Evolutionary conservation across 2,329 filamentous ascomycete genomes (phyloP), one percentile per base, ranked within the genome.

Genomic region (Fusarium continuum): DNA sequence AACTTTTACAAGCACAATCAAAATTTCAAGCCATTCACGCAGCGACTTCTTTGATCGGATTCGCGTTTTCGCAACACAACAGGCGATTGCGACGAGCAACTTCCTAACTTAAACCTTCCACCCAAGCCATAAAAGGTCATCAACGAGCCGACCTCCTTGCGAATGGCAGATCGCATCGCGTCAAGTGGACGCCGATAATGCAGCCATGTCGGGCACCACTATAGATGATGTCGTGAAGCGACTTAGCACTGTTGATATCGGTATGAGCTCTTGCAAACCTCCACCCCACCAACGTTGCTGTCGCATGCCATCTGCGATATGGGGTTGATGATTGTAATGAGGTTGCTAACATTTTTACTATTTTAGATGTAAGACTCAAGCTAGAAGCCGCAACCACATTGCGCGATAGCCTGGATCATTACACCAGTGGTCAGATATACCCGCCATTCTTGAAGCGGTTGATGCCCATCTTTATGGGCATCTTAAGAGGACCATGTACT

Each of bases 371-470:
- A 55, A 92, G 91, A 79, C 79, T 88, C 55, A 96, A 93, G 80
- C 85, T 91, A 61, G 91, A 92, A 71, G 88, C 93, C 64, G 92
- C 94, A 61, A 88, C 89, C 47, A 90, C 93, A 66, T 83, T 99
- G 71, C 92, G 95, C 74, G 96, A 99, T 78, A 92, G 86, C 71
- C 88, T 98, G 68, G 96, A 99, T 66, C 85, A 92, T 72, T 96
- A 95, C 80, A 92, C 90, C 50, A 87, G 86, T 71, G 89, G 91
- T 48, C 83, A 85, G 51, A 88, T 88, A 70, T 99, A 98, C 75
- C 79, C 86, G 23, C 83, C 85, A 45, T 98, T 99, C 75, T 83
- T 99, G 58, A 87, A 91, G 73, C 91, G 91, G 77, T 83, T 97
- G 71, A 90, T 98, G 80, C 95, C 95, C 32, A 87, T 96, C 28